Base-by-base conservation (phyloP, 2,329 filamentous ascomycete genomes). In the Arthrobotrys megalospora region DNA sequence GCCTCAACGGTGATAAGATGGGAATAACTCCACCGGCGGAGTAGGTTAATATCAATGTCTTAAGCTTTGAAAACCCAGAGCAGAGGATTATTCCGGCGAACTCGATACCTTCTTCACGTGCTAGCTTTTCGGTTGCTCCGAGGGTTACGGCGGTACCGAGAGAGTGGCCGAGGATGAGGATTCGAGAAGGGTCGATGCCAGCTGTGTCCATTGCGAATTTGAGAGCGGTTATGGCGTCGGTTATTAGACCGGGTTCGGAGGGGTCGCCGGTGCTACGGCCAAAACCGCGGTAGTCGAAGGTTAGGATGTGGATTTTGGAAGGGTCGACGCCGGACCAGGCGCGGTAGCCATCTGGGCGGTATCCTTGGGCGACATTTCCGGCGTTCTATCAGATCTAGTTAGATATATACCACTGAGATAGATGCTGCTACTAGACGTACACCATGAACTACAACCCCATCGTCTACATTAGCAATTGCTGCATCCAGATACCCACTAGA, bases 281-380 rank as follows among this genome's bases (percentile, higher is more conserved):
- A 81, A 93, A 97, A 6, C 94, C 94, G 16, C 94, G 91, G 84
- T 97, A 97, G 86, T 97, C 94, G 81, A 97, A 90, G 45, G 93
- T 89, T n/a, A 97, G 86, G 52, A 97, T 89, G 83, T 97, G 94
- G 68, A 94, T 89, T 70, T 88, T 86, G 0, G 87, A 90, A 0
- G 88, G 88, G 1, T 91, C 92, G 1, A 91, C 90, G 65, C 91
- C 89, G 3, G 93, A 90, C 48, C 97, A 86, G 52, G 90, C 88
- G 81, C 94, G 93, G 83, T 96, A 96, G 71, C 90, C 92, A 36
- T 90, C 87, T 1, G 93, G 91, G 14, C 95, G 90, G 83, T 91
- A 88, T 76, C 90, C 90, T 83, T 96, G 92, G 16, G 91, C 93
- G 34, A 98, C 84, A 81, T 96, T 93, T 4, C 93, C 95, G 38